A percentile compares a stretch with the other conserved stretches of the same genome.
phyloP scores from a whole-genome alignment of 768 basidiomycete species.

The Sarcodon sp. region DNA sequence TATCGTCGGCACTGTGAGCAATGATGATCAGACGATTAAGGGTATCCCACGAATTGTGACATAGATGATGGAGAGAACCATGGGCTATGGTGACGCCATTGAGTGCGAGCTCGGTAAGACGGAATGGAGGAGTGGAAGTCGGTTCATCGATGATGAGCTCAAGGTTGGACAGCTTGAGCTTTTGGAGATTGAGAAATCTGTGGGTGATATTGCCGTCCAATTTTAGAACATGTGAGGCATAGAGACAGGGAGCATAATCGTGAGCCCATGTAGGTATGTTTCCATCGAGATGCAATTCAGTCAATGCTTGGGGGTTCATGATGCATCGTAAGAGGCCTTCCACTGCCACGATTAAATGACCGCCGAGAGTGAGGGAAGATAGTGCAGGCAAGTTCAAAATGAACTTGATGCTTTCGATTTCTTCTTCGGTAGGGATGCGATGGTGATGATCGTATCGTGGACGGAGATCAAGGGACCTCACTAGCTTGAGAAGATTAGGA shows the following conservation, averaged over 20 bases:
- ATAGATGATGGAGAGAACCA: constrained; percentile 28
- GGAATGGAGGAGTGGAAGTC: constrained; percentile 19
- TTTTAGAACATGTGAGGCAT: constrained; percentile 26
- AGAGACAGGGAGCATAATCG: constrained; percentile 8
- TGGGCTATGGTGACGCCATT: constrained; percentile 28
- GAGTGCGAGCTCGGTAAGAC: constrained; percentile 26
- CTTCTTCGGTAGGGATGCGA: constrained; percentile 10
- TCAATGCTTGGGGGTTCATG: constrained; percentile 25
- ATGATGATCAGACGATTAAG: constrained; percentile 25
- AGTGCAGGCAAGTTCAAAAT: constrained; percentile 30
- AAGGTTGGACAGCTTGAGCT: constrained; percentile 28
- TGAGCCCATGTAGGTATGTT: constrained; percentile 12
- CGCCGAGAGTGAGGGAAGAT: constrained; percentile 30
- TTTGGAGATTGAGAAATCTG: constrained; percentile 29
- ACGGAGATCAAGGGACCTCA: constrained; percentile 28
- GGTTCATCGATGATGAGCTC: constrained; percentile 28
- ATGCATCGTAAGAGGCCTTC: constrained; percentile 33
- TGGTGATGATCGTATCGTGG: constrained; percentile 12
- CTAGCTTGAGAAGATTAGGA: constrained; percentile 19
- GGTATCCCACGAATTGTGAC: constrained; percentile 17
- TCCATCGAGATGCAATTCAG: constrained; percentile 35
- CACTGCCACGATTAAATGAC: constrained; percentile 31
- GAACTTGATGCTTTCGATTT: constrained; percentile 24
- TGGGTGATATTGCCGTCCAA: constrained; percentile 40
- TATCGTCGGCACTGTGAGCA: constrained; percentile 18